Conservation (phyloP, 805 yeast genomes). For the Candida coquimbonensis region DNA sequence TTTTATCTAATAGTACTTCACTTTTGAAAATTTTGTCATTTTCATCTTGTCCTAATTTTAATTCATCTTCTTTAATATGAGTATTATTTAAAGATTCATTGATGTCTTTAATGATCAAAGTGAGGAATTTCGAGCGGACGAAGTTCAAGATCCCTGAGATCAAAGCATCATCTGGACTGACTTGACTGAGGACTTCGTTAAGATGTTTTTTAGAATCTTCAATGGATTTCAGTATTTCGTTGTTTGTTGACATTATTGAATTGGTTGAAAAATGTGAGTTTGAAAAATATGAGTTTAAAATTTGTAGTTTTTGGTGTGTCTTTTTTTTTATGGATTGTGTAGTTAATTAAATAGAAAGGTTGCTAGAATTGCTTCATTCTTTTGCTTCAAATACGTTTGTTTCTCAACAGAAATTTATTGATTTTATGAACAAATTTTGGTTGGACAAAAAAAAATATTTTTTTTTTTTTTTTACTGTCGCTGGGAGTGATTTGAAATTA, state of each 20-base stretch:
- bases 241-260: not conserved
- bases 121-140: constrained; percentile 39
- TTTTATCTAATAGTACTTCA: constrained; percentile 36
- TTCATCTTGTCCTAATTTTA: constrained; percentile 11
- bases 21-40: constrained; percentile 5
- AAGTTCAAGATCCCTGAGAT: constrained; percentile 39
- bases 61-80: not conserved
- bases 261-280: not conserved
- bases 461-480: too few relatives aligned
- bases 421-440: not conserved
- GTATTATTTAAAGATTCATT: constrained; percentile 7
- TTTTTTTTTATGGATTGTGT: not conserved
- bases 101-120: constrained; percentile 36
- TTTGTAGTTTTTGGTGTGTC: not conserved
- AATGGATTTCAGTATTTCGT: constrained; percentile 2
- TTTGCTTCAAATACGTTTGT: not conserved
- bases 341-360: not conserved
- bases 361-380: not conserved
- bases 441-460: too few relatives aligned
- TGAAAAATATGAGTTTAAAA: not conserved
- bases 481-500: too few relatives aligned
- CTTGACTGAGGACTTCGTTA: constrained; percentile 3
- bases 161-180: constrained; percentile 17
- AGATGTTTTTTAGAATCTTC: constrained; percentile 11
- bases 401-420: not conserved